phyloP scores from a whole-genome alignment of 1,284 basidiomycete species.

The Phenoliferia sp. region DNA sequence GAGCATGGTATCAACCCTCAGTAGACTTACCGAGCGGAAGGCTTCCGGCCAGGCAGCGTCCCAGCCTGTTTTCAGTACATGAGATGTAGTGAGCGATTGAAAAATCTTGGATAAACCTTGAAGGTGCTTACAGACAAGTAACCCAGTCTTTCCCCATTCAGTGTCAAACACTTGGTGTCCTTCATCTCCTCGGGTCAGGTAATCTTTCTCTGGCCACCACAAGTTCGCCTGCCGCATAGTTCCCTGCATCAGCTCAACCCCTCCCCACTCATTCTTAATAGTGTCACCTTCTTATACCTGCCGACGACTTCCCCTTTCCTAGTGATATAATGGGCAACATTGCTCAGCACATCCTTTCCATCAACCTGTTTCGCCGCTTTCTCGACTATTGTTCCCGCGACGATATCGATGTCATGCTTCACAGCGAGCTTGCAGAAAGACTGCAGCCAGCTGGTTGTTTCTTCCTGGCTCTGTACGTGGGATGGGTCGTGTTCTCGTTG shows the following conservation, averaged over 20 bases:
- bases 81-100: background rate
- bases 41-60: slow-evolving; percentile 34
- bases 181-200: slow-evolving; percentile 27
- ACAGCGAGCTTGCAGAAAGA: slow-evolving; percentile 27
- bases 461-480: background rate
- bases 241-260: background rate
- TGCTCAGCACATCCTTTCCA: slow-evolving; percentile 13
- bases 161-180: slow-evolving; percentile 35
- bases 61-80: slow-evolving; percentile 14
- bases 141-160: slow-evolving; percentile 23
- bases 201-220: slow-evolving; percentile 34
- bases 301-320: slow-evolving; percentile 26
- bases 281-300: slow-evolving; percentile 31
- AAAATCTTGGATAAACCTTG: too few species aligned
- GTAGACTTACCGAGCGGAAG: slow-evolving; percentile 12
- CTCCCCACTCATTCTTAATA: background rate
- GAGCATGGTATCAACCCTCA: background rate
- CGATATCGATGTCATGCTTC: slow-evolving; percentile 29
- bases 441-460: slow-evolving; percentile 17
- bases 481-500: slow-evolving; percentile 16
- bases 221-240: background rate
- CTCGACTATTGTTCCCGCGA: slow-evolving; percentile 36
- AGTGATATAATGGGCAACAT: slow-evolving; percentile 32
- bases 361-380: slow-evolving; percentile 1
- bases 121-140: slow-evolving; percentile 28